phyloP scores from a whole-genome alignment of 139 green algal genomes.

The Chlorella sp. region DNA sequence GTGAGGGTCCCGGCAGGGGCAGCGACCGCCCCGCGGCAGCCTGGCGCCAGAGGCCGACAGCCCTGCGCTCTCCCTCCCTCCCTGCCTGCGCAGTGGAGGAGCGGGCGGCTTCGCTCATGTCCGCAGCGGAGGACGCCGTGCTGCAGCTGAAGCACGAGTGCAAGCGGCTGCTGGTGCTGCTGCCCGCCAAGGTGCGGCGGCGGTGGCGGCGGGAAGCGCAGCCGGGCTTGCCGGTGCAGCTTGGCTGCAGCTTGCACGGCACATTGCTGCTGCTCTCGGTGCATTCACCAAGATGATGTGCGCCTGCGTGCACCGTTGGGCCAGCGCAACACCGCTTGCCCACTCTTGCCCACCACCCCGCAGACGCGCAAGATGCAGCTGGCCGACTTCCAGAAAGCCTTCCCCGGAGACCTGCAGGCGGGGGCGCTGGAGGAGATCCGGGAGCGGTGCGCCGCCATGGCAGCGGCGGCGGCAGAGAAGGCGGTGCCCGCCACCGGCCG shows the following conservation, averaged over 20 bases:
- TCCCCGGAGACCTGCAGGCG: conserved; percentile 41
- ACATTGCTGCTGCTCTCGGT: too few species aligned
- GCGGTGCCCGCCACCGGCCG: conserved; percentile 4
- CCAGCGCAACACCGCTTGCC: too few species aligned
- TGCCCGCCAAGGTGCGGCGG: conserved; percentile 37
- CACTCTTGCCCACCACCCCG: not conserved
- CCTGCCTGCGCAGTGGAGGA: conserved; percentile 49
- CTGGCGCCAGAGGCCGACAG: not conserved
- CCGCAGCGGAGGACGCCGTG: conserved; percentile 39
- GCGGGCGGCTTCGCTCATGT: conserved; percentile 24
- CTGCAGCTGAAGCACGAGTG: conserved; percentile 32
- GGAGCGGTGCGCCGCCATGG: conserved; percentile 32
- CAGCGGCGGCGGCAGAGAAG: not conserved
- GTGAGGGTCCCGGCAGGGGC: not conserved
- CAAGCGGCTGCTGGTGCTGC: conserved; percentile 24
- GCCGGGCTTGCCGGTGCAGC: too few species aligned
- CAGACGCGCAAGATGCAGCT: conserved; percentile 41
- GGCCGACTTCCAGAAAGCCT: conserved; percentile 35
- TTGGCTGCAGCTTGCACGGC: not conserved
- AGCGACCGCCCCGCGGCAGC: not conserved
- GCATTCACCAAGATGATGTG: too few species aligned
- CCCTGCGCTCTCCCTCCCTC: not conserved
- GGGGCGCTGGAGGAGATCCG: conserved; percentile 41
- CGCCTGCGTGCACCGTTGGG: too few species aligned
- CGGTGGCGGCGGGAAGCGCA: not conserved